Evolutionary conservation across 768 basidiomycete species (phyloP).

Genomic region (Russula earlei): DNA sequence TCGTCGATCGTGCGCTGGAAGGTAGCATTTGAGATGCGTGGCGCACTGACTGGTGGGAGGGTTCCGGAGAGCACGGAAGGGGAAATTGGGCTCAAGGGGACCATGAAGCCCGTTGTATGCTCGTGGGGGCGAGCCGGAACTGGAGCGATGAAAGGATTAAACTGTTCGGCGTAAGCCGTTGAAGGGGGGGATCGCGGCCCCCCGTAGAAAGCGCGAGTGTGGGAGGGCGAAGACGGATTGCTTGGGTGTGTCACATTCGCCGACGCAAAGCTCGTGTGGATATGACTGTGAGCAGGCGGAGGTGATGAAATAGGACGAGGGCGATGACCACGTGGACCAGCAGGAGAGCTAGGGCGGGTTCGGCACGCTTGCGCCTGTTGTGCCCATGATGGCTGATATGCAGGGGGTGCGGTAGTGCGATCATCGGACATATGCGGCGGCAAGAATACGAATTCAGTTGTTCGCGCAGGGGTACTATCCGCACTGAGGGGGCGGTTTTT

Average conservation of each 20-base stretch:
- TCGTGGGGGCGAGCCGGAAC: constrained; percentile 1
- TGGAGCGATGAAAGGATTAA: constrained; percentile 3
- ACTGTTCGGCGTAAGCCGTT: background rate
- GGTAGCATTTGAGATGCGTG: constrained; percentile 32
- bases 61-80: constrained; percentile 20
- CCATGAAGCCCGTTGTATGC: constrained; percentile 5
- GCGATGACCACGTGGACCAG: constrained; percentile 18
- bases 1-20: constrained; percentile 37
- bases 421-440: constrained; percentile 15
- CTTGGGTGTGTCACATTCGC: constrained; percentile 2
- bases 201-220: constrained; percentile 4
- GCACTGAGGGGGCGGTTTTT: constrained; percentile 21
- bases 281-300: constrained; percentile 8
- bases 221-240: constrained; percentile 1
- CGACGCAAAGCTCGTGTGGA: background rate
- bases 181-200: constrained; percentile 2
- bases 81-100: constrained; percentile 10
- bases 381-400: constrained; percentile 13
- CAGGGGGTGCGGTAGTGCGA: constrained; percentile 12
- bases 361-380: constrained; percentile 11
- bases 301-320: constrained; percentile 19
- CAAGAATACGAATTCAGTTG: constrained; percentile 2
- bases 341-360: constrained; percentile 18
- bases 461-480: constrained; percentile 2
- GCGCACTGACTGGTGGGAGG: constrained; percentile 35